A percentile compares a stretch with the other conserved stretches of the same genome.
Conservation (phyloP, 73 alveolate genomes). For the Breviolum minutum region DNA sequence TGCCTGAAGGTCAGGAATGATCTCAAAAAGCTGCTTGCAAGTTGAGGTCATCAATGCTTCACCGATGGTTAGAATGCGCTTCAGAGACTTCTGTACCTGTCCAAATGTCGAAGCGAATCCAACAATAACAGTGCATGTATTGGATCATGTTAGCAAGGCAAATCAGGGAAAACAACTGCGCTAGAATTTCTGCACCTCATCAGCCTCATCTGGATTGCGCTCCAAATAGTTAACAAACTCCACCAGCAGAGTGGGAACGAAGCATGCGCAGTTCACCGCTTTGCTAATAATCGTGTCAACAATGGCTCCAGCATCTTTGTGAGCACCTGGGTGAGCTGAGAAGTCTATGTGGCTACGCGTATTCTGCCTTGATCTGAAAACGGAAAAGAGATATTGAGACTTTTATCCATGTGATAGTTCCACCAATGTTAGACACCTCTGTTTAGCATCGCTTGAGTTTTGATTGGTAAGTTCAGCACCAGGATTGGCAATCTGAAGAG, state of each 20-base stretch:
- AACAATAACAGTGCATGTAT: not conserved
- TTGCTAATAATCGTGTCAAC: not conserved
- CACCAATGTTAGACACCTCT: no score
- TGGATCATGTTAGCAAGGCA: not conserved
- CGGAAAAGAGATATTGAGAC: no score
- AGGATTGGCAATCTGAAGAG: constrained; percentile 70
- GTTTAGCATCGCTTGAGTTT: not conserved
- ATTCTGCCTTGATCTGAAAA: no score
- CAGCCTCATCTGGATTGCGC: constrained; percentile 55
- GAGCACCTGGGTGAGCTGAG: constrained; percentile 18
- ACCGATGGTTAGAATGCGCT: constrained; percentile 68
- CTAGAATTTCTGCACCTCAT: not conserved
- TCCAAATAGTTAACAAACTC: constrained; percentile 48
- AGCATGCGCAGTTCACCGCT: constrained; percentile 73
- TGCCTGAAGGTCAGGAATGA: constrained; percentile 41
- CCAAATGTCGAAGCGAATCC: not conserved
- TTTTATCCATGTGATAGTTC: no score
- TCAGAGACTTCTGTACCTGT: constrained; percentile 18
- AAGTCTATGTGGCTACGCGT: no score
- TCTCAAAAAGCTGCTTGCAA: constrained; percentile 27
- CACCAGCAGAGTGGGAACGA: constrained; percentile 90
- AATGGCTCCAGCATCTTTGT: constrained; percentile 89
- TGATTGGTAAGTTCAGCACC: not conserved
- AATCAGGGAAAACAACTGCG: not conserved
- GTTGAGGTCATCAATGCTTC: constrained; percentile 94